phyloP scores from a whole-genome alignment of 257 asterid species.

The Orobanche coerulescens region DNA sequence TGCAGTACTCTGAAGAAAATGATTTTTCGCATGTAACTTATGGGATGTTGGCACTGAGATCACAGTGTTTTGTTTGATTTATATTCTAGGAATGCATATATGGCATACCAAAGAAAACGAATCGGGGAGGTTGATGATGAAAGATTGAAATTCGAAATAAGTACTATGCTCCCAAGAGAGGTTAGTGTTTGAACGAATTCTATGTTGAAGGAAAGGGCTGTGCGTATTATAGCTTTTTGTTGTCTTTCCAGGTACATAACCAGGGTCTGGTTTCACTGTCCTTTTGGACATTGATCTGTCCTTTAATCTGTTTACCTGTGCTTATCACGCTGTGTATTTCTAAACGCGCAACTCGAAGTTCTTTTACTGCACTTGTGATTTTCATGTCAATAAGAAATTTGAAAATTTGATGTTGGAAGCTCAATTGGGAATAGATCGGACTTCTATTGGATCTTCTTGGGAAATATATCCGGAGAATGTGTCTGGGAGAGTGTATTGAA shows the following conservation, averaged over 20 bases:
- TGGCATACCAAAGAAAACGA: conserved; percentile 59
- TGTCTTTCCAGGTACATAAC: not conserved
- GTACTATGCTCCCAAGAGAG: conserved; percentile 86
- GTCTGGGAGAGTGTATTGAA: too few relatives aligned
- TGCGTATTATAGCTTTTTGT: not conserved
- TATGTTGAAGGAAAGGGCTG: not conserved
- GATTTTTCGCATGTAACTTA: conserved; percentile 6
- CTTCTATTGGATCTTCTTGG: too few relatives aligned
- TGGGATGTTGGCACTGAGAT: not conserved
- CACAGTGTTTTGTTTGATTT: conserved; percentile 10
- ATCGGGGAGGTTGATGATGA: conserved; percentile 76
- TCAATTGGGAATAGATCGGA: not conserved
- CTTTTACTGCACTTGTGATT: not conserved
- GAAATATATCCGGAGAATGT: too few relatives aligned
- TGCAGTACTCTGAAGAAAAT: not conserved
- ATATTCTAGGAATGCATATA: conserved; percentile 56
- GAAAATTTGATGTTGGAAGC: conserved; percentile 3
- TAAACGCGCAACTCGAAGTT: conserved; percentile 1
- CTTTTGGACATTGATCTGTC: not conserved
- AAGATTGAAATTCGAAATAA: conserved; percentile 77
- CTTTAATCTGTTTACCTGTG: not conserved
- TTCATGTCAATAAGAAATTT: not conserved
- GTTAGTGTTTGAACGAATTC: conserved; percentile 33
- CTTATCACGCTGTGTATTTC: not conserved
- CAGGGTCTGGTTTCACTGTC: not conserved